A percentile compares a stretch with the other conserved stretches of the same genome.
Conservation (phyloP, 805 yeast species). For the Candida methanosorbosa region DNA sequence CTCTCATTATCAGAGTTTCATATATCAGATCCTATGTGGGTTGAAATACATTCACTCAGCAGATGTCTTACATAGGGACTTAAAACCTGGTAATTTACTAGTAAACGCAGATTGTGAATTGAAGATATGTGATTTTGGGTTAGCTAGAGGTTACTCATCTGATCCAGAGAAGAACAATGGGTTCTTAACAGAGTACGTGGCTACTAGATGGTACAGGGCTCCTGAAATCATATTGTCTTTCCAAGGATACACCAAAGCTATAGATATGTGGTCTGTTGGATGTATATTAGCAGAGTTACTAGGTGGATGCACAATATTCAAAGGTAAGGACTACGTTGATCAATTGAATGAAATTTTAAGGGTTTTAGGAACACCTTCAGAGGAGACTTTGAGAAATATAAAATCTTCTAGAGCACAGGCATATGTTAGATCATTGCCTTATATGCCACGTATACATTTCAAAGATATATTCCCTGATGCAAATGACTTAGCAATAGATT, state of each 20-base stretch:
- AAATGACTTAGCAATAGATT: conserved; percentile 77
- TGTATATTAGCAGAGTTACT: conserved; percentile 91
- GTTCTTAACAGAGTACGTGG: conserved; percentile 95
- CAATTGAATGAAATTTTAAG: conserved; percentile 83
- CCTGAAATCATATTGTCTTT: conserved; percentile 95
- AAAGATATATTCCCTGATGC: conserved; percentile 70
- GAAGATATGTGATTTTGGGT: conserved; percentile 93
- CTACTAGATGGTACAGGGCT: conserved; percentile 98
- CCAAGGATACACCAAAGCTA: conserved; percentile 92
- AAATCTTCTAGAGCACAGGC: conserved; percentile 88
- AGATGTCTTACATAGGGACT: conserved; percentile 88
- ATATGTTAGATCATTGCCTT: conserved; percentile 81
- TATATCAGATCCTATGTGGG: conserved; percentile 89
- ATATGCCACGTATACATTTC: conserved; percentile 73
- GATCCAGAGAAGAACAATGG: conserved; percentile 83
- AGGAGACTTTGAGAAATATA: conserved; percentile 55
- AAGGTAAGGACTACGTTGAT: conserved; percentile 94
- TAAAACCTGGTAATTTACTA: conserved; percentile 87
- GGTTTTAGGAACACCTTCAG: conserved; percentile 87
- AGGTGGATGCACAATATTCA: conserved; percentile 86
- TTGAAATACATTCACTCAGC: conserved; percentile 92
- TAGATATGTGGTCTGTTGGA: conserved; percentile 97
- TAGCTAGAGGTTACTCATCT: conserved; percentile 84
- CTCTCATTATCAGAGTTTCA: conserved; percentile 88
- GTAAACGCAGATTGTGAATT: conserved; percentile 96